Conservation (phyloP, 2,329 filamentous ascomycete species). For the Fusarium sp. region DNA sequence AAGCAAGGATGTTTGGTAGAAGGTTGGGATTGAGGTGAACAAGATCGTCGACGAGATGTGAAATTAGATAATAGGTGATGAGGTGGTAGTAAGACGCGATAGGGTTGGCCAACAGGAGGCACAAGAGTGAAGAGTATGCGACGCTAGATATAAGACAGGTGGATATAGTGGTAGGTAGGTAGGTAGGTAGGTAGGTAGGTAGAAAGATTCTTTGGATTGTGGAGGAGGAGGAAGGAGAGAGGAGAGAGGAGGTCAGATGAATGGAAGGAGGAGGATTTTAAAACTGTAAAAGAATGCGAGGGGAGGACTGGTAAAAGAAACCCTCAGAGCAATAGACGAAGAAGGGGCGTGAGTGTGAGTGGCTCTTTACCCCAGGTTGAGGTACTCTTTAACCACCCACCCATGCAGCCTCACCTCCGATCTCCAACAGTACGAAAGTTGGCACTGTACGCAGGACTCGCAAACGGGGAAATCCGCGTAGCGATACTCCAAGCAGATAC, state of each 20-base stretch:
- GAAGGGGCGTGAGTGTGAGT: slow-evolving; percentile 43
- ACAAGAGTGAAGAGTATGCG: slow-evolving; percentile 22
- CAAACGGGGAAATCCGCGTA: slow-evolving; percentile 35
- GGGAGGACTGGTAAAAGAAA: slow-evolving; percentile 42
- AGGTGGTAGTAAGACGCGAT: slow-evolving; percentile 14
- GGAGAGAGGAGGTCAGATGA: slow-evolving; percentile 39
- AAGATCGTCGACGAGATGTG: slow-evolving; percentile 5
- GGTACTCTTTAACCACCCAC: slow-evolving; percentile 28
- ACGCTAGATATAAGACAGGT: slow-evolving; percentile 5
- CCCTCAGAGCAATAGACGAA: slow-evolving; percentile 40
- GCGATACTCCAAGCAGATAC: slow-evolving; percentile 35
- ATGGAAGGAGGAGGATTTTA: slow-evolving; percentile 42
- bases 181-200: slow-evolving; percentile 1
- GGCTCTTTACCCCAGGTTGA: slow-evolving; percentile 41
- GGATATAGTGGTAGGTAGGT: too few species aligned
- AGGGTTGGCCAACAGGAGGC: slow-evolving; percentile 22
- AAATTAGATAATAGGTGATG: slow-evolving; percentile 3
- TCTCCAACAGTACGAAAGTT: slow-evolving; percentile 26
- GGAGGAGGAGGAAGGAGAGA: slow-evolving; percentile 29
- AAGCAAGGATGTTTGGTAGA: slow-evolving; percentile 14
- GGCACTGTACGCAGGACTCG: slow-evolving; percentile 36
- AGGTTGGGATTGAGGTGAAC: neutral
- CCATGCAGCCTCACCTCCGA: slow-evolving; percentile 34
- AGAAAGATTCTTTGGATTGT: slow-evolving; percentile 8
- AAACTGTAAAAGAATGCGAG: slow-evolving; percentile 35